Evolutionary conservation across 495 filamentous ascomycete genomes (phyloP), one percentile per base, ranked within the genome.

Genomic region (Penicillium robsamsonii): DNA sequence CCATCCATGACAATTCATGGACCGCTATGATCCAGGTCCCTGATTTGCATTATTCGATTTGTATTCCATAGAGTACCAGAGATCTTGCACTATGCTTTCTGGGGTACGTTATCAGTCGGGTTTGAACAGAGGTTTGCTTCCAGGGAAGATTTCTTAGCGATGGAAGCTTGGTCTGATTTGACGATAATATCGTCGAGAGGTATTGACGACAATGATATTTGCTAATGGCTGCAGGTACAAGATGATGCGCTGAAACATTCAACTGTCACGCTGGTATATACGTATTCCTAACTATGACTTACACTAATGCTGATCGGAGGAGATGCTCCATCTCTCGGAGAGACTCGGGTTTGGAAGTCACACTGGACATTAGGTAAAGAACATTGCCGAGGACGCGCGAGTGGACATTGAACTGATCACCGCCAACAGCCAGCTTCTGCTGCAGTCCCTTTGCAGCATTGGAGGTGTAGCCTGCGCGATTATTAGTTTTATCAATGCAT

Each of bases 341-440:
- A 4, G 78, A 77, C 48, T 79, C 74, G 25, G 70, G 61, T 20
- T 67, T 78, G 1, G 82, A 81, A 2, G 77, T 88, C 63, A 86
- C 78, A 59, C 85, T 83, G 5, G 86, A 81, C 88, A 92, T 91
- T 27, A 91, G 58, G 70, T 92, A 92, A 4, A 91, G 68, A 17
- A 90, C 85, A 70, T 91, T 90, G 0, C 88, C 89, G 30, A 92
- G 71, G 5, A 88, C 86, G 17, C 89, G 71, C n/a, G 80, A 85
- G 71, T 92, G 88, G 15, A 91, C 76, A 57, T 82, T 82, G 71
- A 82, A 84, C 9, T 71, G 56, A 25, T 67, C 57, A 29, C 63
- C 64, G 11, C 74, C 70, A 13, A 46, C 57, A 13, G 81, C 65
- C 47, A 91, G 67, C 29, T 60, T 71, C 37, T 80, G 70, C 43